Percentiles rank a stretch among this genome's conserved stretches.
These are phyloP conservation scores for Rehmannia glutinosa DNA, from an alignment of 257 asterid genomes.

Conservation along the genomic window DNA sequence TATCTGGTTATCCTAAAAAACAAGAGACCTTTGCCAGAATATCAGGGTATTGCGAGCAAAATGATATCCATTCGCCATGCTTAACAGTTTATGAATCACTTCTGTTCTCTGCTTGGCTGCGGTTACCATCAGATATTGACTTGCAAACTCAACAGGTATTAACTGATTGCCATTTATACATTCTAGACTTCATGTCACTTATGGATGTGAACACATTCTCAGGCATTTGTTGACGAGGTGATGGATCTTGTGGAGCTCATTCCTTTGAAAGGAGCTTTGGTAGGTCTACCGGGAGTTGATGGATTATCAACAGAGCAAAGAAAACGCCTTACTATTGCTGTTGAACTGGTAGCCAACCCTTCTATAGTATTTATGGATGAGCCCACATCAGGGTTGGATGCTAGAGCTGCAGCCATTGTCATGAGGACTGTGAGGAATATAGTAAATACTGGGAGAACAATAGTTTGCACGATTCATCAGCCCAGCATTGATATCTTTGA, in stretches of 20 bases:
- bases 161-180: conserved; percentile 1
- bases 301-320: conserved; percentile 95
- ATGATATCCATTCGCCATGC: conserved; percentile 94
- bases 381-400: conserved; percentile 97
- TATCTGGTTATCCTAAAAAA: conserved; percentile 85
- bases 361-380: conserved; percentile 94
- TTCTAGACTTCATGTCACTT: conserved; percentile 22
- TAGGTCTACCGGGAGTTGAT: conserved; percentile 92
- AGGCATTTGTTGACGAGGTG: conserved; percentile 96
- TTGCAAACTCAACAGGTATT: conserved; percentile 80
- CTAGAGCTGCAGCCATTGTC: conserved; percentile 96
- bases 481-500: conserved; percentile 97
- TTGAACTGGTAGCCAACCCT: conserved; percentile 95
- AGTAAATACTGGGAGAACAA: conserved; percentile 92
- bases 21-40: conserved; percentile 95
- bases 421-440: conserved; percentile 97
- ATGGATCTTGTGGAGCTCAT: conserved; percentile 95
- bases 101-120: conserved; percentile 88
- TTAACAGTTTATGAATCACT: conserved; percentile 85
- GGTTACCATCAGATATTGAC: conserved; percentile 72
- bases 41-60: conserved; percentile 98
- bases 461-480: conserved; percentile 95
- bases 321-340: conserved; percentile 90
- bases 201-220: conserved; percentile 21
- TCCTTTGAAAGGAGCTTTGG: conserved; percentile 78